Conservation (phyloP, 2,329 filamentous ascomycete species). For the Penicillium freii region DNA sequence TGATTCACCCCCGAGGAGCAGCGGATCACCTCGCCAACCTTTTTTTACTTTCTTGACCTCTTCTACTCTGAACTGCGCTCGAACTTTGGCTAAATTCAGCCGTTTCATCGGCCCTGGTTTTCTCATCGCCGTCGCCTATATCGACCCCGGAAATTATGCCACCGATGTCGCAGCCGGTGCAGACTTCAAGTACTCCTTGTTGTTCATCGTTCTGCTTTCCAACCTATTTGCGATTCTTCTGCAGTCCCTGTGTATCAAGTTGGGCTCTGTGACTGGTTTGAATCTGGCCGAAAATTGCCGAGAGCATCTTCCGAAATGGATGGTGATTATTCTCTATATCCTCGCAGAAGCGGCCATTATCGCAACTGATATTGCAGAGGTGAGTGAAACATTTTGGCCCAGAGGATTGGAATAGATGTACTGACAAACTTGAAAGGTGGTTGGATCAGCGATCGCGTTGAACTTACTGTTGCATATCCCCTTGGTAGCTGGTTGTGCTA, state of each 20-base stretch:
- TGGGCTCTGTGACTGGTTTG: constrained; percentile 66
- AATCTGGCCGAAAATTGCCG: constrained; percentile 67
- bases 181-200: constrained; percentile 43
- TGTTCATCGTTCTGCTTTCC: constrained; percentile 50
- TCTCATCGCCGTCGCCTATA: constrained; percentile 50
- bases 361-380: constrained; percentile 69
- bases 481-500: constrained; percentile 56
- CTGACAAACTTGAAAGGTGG: constrained; percentile 41
- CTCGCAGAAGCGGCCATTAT: constrained; percentile 68
- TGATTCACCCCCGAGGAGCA: constrained; percentile 30
- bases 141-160: constrained; percentile 52
- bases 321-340: constrained; percentile 61
- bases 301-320: constrained; percentile 63
- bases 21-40: constrained; percentile 34
- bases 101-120: constrained; percentile 50
- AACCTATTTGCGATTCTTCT: constrained; percentile 51
- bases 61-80: constrained; percentile 23
- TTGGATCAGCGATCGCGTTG: constrained; percentile 57
- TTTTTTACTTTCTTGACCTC: constrained; percentile 20
- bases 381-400: constrained; percentile 26
- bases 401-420: neutral
- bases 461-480: constrained; percentile 56
- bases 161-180: constrained; percentile 51
- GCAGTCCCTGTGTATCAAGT: constrained; percentile 55
- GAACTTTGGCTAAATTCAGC: constrained; percentile 40